Evolutionary conservation across 768 basidiomycete species (phyloP).

Genomic region (Termitomyces sp.): DNA sequence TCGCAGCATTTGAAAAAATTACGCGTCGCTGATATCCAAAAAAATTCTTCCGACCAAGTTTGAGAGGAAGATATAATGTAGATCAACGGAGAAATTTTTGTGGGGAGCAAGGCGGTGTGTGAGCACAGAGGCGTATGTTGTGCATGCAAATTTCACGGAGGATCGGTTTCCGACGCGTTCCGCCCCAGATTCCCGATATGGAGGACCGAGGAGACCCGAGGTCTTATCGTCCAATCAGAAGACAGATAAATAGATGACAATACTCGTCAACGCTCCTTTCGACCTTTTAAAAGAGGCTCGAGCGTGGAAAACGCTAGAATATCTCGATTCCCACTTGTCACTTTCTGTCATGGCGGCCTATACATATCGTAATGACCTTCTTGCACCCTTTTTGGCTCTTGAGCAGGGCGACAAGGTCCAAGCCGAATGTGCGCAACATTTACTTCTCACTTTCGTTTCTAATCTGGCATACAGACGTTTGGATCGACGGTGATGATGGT

Average conservation of each 20-base stretch:
- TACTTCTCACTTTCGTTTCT: constrained; percentile 9
- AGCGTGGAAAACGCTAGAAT: constrained; percentile 14
- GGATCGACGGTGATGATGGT: constrained; percentile 94
- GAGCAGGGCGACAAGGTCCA: constrained; percentile 90
- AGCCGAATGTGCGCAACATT: constrained; percentile 73
- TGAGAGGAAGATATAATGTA: not conserved
- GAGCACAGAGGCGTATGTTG: not conserved
- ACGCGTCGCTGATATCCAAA: not conserved
- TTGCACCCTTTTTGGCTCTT: constrained; percentile 85
- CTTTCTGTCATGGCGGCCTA: constrained; percentile 26
- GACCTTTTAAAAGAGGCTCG: constrained; percentile 10
- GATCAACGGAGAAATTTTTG: not conserved
- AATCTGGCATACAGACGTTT: constrained; percentile 65
- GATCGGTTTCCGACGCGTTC: constrained; percentile 17
- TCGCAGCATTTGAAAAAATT: not conserved
- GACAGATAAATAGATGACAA: constrained; percentile 19
- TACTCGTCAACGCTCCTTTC: constrained; percentile 18
- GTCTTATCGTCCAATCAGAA: constrained; percentile 44
- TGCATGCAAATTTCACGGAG: constrained; percentile 3
- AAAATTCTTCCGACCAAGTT: not conserved
- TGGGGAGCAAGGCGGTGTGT: not conserved
- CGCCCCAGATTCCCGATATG: constrained; percentile 12
- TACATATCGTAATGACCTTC: constrained; percentile 74
- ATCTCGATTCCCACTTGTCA: constrained; percentile 9
- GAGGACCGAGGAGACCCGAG: not conserved